Evolutionary conservation across 768 basidiomycete species (phyloP).

Genomic region (Lyophyllum decastes): DNA sequence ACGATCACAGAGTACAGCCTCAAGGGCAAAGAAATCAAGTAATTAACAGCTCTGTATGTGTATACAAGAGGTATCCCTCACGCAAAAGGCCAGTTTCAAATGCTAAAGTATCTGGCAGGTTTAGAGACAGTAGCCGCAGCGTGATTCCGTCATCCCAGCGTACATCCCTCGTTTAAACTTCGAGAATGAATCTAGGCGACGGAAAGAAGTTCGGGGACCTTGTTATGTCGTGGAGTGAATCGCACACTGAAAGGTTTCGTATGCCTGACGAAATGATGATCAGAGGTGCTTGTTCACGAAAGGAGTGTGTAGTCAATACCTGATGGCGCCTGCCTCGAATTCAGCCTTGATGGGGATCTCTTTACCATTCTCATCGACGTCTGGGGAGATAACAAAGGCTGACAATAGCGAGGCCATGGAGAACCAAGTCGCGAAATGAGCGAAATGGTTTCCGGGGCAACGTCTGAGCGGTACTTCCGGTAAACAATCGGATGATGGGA

Average conservation of each 20-base stretch:
- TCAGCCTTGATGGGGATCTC: constrained; percentile 18
- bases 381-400: constrained; percentile 13
- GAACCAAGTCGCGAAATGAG: constrained; percentile 18
- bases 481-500: neutral
- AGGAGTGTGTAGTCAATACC: neutral
- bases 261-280: constrained; percentile 8
- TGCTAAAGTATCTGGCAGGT: too few species aligned
- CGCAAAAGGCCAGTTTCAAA: too few species aligned
- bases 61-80: too few species aligned
- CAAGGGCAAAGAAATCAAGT: too few species aligned
- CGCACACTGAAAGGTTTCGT: constrained; percentile 13
- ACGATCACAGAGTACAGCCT: too few species aligned
- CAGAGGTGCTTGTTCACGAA: neutral
- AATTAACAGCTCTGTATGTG: too few species aligned
- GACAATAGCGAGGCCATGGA: constrained; percentile 17
- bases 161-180: neutral
- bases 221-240: constrained; percentile 14
- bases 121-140: too few species aligned
- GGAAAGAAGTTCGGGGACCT: constrained; percentile 11
- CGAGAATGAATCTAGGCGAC: neutral
- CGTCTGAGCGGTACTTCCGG: constrained; percentile 1
- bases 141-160: too few species aligned
- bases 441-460: constrained; percentile 19
- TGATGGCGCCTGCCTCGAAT: constrained; percentile 16
- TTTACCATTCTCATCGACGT: constrained; percentile 16